phyloP scores from a whole-genome alignment of 2,329 filamentous ascomycete genomes.

The Metarhizium anisopliae region DNA sequence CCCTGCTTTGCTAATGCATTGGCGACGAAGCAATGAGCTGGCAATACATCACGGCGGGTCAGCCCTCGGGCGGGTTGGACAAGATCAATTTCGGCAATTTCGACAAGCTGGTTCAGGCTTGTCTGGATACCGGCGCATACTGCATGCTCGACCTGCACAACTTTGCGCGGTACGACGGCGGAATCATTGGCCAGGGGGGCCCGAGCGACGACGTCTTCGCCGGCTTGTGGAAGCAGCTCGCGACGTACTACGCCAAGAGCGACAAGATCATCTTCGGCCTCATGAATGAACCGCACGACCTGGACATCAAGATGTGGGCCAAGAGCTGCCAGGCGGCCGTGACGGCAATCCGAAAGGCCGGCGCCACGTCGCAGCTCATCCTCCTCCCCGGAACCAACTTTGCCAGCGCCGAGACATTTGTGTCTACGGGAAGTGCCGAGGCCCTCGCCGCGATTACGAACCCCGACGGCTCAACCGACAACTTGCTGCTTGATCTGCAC shows the following conservation, averaged over 20 bases:
- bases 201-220: slow-evolving; percentile 50
- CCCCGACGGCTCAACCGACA: slow-evolving; percentile 46
- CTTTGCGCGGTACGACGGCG: slow-evolving; percentile 51
- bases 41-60: slow-evolving; percentile 49
- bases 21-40: slow-evolving; percentile 32
- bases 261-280: slow-evolving; percentile 49
- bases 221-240: slow-evolving; percentile 48
- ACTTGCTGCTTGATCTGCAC: slow-evolving; percentile 51
- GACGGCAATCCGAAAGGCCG: slow-evolving; percentile 54
- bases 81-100: slow-evolving; percentile 39
- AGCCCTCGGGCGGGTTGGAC: slow-evolving; percentile 41
- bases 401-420: slow-evolving; percentile 38
- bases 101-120: slow-evolving; percentile 46
- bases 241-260: slow-evolving; percentile 47
- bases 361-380: slow-evolving; percentile 56
- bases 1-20: neutral
- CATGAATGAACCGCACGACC: slow-evolving; percentile 62
- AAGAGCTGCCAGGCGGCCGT: slow-evolving; percentile 53
- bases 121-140: slow-evolving; percentile 44
- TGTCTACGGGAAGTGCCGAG: slow-evolving; percentile 39
- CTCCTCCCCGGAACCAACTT: slow-evolving; percentile 51
- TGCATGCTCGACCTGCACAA: slow-evolving; percentile 54
- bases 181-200: slow-evolving; percentile 57
- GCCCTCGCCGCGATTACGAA: slow-evolving; percentile 46
- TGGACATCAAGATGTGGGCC: slow-evolving; percentile 49